phyloP scores from a whole-genome alignment of 1,139 yeast species.

The Debaryomycetaceae sp. region DNA sequence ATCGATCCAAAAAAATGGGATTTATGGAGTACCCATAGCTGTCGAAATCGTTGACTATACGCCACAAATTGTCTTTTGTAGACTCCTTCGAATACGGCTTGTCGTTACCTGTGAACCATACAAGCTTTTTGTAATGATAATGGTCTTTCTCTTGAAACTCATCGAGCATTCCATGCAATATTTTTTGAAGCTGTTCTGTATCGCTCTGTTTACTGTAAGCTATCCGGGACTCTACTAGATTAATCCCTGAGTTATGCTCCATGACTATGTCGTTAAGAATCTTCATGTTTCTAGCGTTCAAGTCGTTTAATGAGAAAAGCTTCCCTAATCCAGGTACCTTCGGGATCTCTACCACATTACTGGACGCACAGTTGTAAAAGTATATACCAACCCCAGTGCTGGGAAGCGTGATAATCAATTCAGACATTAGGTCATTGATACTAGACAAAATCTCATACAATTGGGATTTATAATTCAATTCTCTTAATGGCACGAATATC shows the following conservation, averaged over 20 bases:
- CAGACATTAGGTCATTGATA: slow-evolving; percentile 54
- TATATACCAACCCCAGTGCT: slow-evolving; percentile 67
- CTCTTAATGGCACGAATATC: slow-evolving; percentile 36
- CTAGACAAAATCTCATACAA: slow-evolving; percentile 52
- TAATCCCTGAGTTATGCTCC: slow-evolving; percentile 24
- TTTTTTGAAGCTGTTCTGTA: slow-evolving; percentile 34
- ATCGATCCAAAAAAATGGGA: slow-evolving; percentile 59
- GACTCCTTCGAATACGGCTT: slow-evolving; percentile 28
- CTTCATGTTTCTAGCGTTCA: slow-evolving; percentile 42
- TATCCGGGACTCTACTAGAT: slow-evolving; percentile 14
- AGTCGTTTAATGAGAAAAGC: slow-evolving; percentile 32
- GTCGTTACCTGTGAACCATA: slow-evolving; percentile 45
- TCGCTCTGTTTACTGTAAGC: slow-evolving; percentile 20
- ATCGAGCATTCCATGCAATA: slow-evolving; percentile 31
- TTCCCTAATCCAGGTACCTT: slow-evolving; percentile 27
- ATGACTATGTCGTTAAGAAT: slow-evolving; percentile 28
- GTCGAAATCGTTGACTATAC: slow-evolving; percentile 58
- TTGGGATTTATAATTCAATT: slow-evolving; percentile 36
- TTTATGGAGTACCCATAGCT: slow-evolving; percentile 49
- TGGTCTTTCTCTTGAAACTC: slow-evolving; percentile 29
- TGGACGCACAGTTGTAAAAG: slow-evolving; percentile 46
- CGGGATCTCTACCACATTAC: slow-evolving; percentile 22
- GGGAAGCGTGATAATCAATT: slow-evolving; percentile 56
- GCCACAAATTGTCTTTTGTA: slow-evolving; percentile 44
- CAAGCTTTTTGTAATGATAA: slow-evolving; percentile 34